phyloP scores from a whole-genome alignment of 768 basidiomycete genomes.

The Suillus luteus region DNA sequence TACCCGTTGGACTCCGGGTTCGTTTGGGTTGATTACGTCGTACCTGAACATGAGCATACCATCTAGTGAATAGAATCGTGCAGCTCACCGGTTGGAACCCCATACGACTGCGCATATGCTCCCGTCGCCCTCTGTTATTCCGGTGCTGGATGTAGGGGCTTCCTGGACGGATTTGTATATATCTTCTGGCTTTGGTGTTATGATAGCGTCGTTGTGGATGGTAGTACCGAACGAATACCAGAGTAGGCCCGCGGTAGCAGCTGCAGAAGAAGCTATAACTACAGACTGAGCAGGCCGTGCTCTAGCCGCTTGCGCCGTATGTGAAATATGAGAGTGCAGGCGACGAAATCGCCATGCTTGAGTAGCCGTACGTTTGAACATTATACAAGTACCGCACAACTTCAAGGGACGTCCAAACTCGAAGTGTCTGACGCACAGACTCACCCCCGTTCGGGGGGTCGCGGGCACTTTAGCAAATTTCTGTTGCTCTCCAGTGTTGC shows the following conservation, averaged over 20 bases:
- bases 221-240: constrained; percentile 41
- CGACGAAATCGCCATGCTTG: constrained; percentile 7
- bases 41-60: constrained; percentile 38
- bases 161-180: constrained; percentile 3
- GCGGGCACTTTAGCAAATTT: no score
- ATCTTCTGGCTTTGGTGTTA: constrained; percentile 11
- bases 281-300: constrained; percentile 21
- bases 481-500: not conserved
- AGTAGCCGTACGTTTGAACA: constrained; percentile 18
- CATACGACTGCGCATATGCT: constrained; percentile 59
- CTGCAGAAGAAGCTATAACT: constrained; percentile 32
- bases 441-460: constrained; percentile 12
- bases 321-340: constrained; percentile 27
- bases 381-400: constrained; percentile 5
- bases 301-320: constrained; percentile 25
- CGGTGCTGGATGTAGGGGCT: constrained; percentile 22
- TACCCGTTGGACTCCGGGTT: constrained; percentile 41
- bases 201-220: constrained; percentile 39
- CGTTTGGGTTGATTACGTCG: constrained; percentile 45
- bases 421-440: not conserved
- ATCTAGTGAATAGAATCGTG: not conserved
- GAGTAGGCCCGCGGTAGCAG: constrained; percentile 37
- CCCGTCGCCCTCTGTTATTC: constrained; percentile 25
- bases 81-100: constrained; percentile 71
- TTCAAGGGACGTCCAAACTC: not conserved